These are phyloP conservation scores for Grammothele lineata DNA, from an alignment of 768 basidiomycete genomes.

Conservation along the genomic window DNA sequence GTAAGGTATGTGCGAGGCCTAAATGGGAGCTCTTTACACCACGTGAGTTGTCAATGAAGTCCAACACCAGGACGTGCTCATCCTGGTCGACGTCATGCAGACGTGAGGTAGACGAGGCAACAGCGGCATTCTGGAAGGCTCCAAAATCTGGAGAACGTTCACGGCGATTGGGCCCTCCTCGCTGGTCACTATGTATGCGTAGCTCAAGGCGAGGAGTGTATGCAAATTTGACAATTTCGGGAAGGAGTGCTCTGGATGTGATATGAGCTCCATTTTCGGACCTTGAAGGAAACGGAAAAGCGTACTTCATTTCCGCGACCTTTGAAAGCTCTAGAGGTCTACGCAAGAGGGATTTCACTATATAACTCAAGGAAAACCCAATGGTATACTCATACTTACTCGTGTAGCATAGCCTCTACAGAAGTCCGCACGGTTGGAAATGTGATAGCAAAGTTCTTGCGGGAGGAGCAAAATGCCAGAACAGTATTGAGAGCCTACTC, in stretches of 20 bases:
- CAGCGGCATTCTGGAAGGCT: slow-evolving; percentile 12
- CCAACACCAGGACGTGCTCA: slow-evolving; percentile 48
- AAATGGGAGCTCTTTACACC: slow-evolving; percentile 28
- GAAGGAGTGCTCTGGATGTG: slow-evolving; percentile 77
- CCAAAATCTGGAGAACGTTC: slow-evolving; percentile 41
- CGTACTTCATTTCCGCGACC: slow-evolving; percentile 82
- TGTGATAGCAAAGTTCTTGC: slow-evolving; percentile 76
- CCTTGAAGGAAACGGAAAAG: not conserved
- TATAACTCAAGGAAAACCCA: not conserved
- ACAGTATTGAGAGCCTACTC: slow-evolving; percentile 82
- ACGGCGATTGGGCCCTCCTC: slow-evolving; percentile 21
- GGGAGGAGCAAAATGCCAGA: slow-evolving; percentile 78
- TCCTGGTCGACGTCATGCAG: slow-evolving; percentile 29
- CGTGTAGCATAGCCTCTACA: slow-evolving; percentile 76
- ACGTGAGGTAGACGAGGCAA: slow-evolving; percentile 22
- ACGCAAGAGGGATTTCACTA: no score
- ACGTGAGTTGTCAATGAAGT: slow-evolving; percentile 45
- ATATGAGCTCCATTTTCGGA: no score
- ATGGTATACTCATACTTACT: slow-evolving; percentile 37
- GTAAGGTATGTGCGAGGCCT: slow-evolving; percentile 27
- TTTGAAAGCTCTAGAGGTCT: slow-evolving; percentile 77
- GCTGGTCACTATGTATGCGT: slow-evolving; percentile 42
- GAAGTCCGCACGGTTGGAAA: slow-evolving; percentile 71
- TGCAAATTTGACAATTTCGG: slow-evolving; percentile 76
- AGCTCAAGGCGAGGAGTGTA: slow-evolving; percentile 68